Percentiles rank a stretch among this genome's conserved stretches.
Conservation (phyloP, 768 basidiomycete genomes). For the Royoungia palumana region DNA sequence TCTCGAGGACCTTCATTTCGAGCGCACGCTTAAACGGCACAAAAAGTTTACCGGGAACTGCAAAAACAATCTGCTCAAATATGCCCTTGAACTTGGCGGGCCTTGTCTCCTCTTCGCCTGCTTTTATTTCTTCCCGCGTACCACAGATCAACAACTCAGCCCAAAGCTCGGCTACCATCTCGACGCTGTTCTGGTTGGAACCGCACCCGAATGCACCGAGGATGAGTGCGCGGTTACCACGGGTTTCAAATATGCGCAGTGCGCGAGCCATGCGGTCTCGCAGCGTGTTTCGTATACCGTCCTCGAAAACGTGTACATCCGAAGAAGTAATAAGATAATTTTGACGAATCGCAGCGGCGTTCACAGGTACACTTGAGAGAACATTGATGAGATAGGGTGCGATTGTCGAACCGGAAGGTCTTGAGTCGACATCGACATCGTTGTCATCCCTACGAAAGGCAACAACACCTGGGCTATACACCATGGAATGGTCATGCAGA, state of each 20-base stretch:
- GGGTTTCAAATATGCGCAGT: constrained; percentile 41
- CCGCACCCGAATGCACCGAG: constrained; percentile 48
- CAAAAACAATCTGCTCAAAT: constrained; percentile 43
- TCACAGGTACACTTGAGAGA: constrained; percentile 42
- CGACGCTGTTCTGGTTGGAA: constrained; percentile 39
- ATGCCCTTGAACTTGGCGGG: constrained; percentile 37
- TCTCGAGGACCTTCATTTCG: constrained; percentile 38
- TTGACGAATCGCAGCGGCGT: constrained; percentile 39
- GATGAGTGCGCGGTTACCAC: constrained; percentile 37
- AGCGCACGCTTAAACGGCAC: constrained; percentile 39
- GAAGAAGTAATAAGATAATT: constrained; percentile 35
- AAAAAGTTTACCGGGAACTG: constrained; percentile 37
- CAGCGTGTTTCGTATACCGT: constrained; percentile 41
- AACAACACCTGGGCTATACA: constrained; percentile 43
- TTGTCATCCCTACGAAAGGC: constrained; percentile 41
- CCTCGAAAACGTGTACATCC: constrained; percentile 34
- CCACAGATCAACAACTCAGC: constrained; percentile 43
- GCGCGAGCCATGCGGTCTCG: constrained; percentile 48
- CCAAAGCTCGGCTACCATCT: constrained; percentile 43
- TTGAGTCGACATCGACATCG: constrained; percentile 13
- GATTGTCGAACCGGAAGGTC: constrained; percentile 29
- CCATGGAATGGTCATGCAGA: constrained; percentile 45
- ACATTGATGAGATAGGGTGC: constrained; percentile 39
- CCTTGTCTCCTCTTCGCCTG: constrained; percentile 12
- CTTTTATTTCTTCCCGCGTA: constrained; percentile 20